Evolutionary conservation across 139 green algal species (phyloP).

Genomic region (Chlorella sp.): DNA sequence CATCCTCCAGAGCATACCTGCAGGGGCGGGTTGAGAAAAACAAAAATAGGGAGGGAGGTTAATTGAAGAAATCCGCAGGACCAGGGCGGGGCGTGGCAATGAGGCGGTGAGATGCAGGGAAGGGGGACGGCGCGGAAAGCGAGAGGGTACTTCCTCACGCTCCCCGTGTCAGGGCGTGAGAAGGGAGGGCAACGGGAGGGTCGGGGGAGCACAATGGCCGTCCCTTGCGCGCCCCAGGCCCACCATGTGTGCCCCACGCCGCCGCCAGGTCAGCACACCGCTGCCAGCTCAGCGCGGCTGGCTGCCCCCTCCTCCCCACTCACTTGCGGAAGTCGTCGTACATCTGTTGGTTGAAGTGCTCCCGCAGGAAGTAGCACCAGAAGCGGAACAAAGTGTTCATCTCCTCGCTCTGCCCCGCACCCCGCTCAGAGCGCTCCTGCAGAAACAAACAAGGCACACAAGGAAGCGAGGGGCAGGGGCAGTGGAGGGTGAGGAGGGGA

Average conservation of each 20-base stretch:
- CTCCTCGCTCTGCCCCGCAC: slow-evolving; percentile 81
- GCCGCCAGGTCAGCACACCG: too few relatives aligned
- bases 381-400: slow-evolving; percentile 99
- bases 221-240: too few relatives aligned
- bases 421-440: slow-evolving; percentile 80
- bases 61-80: too few relatives aligned
- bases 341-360: slow-evolving; percentile 94
- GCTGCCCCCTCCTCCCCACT: neutral
- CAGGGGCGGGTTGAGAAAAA: slow-evolving; percentile 9
- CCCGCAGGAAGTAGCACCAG: slow-evolving; percentile 98
- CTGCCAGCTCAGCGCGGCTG: too few relatives aligned
- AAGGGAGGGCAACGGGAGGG: too few relatives aligned
- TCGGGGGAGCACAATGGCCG: too few relatives aligned
- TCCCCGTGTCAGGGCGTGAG: too few relatives aligned
- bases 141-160: too few relatives aligned
- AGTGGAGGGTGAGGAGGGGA: neutral
- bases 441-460: too few relatives aligned
- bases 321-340: slow-evolving; percentile 86
- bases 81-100: neutral
- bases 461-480: neutral
- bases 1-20: slow-evolving; percentile 71
- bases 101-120: neutral
- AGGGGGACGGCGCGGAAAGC: too few relatives aligned
- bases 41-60: neutral
- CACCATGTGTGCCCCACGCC: too few relatives aligned